A percentile compares a stretch with the other conserved stretches of the same genome.
These are phyloP conservation scores for Endogone sp. DNA, from an alignment of 192 early-diverging fungal genomes.

Conservation along the genomic window DNA sequence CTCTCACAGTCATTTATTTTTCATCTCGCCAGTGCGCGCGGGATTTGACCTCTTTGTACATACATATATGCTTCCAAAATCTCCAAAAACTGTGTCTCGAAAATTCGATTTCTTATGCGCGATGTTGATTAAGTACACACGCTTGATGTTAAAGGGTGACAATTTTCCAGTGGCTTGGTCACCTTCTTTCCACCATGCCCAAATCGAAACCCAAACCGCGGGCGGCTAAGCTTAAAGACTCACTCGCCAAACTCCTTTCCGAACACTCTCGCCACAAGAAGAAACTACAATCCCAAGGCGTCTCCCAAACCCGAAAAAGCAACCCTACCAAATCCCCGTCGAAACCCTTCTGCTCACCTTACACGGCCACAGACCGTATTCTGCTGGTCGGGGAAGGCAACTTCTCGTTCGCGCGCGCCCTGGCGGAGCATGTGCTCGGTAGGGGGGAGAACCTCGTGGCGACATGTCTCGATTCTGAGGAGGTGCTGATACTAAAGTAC, in stretches of 20 bases:
- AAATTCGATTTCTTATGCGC: too few species aligned
- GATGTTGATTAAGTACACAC: not conserved
- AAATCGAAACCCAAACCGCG: not conserved
- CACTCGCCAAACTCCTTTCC: not conserved
- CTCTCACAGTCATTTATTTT: too few species aligned
- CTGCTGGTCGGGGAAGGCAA: conserved; percentile 90
- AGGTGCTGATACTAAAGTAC: conserved; percentile 74
- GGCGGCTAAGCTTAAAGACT: not conserved
- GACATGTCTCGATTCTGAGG: conserved; percentile 71
- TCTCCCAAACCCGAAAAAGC: not conserved
- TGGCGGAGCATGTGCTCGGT: conserved; percentile 53
- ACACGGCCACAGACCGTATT: conserved; percentile 45
- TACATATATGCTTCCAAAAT: too few species aligned
- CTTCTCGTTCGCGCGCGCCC: conserved; percentile 82
- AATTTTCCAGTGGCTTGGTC: not conserved
- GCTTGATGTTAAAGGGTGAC: not conserved
- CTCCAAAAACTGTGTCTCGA: too few species aligned
- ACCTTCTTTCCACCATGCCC: not conserved
- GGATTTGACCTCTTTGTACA: too few species aligned
- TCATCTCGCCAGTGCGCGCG: too few species aligned
- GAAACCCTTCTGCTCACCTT: not conserved
- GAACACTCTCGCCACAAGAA: not conserved
- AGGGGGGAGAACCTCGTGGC: conserved; percentile 62
- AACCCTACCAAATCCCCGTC: not conserved
- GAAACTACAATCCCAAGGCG: not conserved